phyloP scores from a whole-genome alignment of 495 filamentous ascomycete genomes.

The Penicillium maclennaniae region DNA sequence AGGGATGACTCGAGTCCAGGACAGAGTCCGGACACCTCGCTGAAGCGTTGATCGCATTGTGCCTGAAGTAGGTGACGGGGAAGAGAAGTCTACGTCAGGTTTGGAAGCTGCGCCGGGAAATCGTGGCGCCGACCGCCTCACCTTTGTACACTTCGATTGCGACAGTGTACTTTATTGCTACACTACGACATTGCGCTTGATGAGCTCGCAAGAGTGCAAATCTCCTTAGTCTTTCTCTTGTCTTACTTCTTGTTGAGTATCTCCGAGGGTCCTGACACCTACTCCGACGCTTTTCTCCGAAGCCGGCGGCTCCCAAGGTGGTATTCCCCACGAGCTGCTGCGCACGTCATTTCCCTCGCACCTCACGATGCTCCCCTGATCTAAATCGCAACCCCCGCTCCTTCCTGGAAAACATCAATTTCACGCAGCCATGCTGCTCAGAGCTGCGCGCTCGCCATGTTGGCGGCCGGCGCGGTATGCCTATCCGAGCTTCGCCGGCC shows the following conservation, averaged over 20 bases:
- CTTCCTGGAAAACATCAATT: neutral
- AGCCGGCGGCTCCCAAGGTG: slow-evolving; percentile 33
- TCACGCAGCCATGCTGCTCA: slow-evolving; percentile 40
- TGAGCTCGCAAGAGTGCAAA: neutral
- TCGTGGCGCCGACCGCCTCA: slow-evolving; percentile 23
- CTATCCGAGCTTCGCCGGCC: slow-evolving; percentile 28
- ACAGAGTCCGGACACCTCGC: slow-evolving; percentile 37
- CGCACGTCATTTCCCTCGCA: slow-evolving; percentile 10
- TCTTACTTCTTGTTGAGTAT: neutral
- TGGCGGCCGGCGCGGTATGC: slow-evolving; percentile 35
- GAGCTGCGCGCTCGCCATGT: slow-evolving; percentile 41
- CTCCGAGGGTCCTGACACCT: neutral
- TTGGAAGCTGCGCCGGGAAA: slow-evolving; percentile 24
- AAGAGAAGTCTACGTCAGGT: slow-evolving; percentile 33
- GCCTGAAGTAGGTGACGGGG: slow-evolving; percentile 8
- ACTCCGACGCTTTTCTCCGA: slow-evolving; percentile 34
- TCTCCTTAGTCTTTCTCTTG: slow-evolving; percentile 1
- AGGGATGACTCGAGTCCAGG: slow-evolving; percentile 36
- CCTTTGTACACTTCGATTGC: slow-evolving; percentile 14
- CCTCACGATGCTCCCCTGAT: slow-evolving; percentile 33
- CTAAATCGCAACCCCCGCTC: neutral
- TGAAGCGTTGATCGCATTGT: slow-evolving; percentile 39
- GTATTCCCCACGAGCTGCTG: slow-evolving; percentile 16
- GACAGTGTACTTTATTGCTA: slow-evolving; percentile 9
- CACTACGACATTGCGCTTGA: neutral